Base-by-base conservation (phyloP, 176 grass and related monocot genomes). In the Elymus sibiricus region DNA sequence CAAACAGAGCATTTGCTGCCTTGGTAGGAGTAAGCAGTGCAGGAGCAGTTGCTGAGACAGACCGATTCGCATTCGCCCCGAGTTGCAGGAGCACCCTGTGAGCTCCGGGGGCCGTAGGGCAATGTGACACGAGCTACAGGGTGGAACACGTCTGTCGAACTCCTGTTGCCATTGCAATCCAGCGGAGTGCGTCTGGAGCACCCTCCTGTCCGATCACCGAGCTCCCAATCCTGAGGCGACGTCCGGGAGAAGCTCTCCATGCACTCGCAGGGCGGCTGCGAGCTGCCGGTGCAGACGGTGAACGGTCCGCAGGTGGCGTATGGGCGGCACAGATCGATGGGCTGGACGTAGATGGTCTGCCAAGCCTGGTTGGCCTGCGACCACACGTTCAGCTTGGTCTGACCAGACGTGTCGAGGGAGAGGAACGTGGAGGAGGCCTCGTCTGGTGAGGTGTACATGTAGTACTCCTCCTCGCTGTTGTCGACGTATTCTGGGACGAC, bases 281-380 rank as follows among this genome's bases (percentile, higher is more conserved):
- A 31, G 22, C 26, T 82, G 10, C 63, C 80, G 58, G 78, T 80
- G 65, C 89, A 91, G 37, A 29, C 79, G 27, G 74, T 81, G 39
- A 91, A 91, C 63, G 89, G 39, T 24, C 89, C 89, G 7, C 85
- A 91, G 27, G 79, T 64, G 39, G 71, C 74, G 22, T 76, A 87
- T 24, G 83, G 63, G 47, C 64, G 38, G 34, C 89, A 91, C 27
- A 40, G 73, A 12, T 34, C 13, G 51, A 17, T 73, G 1, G 89
- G 89, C n/a, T 81, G 74, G 61, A 70, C 28, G 65, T 28, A 78
- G 37, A 78, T 84, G 27, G 16, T 63, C 5, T 70, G 39, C 85
- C 89, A 87, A 28, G 51, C 28, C 46, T 82, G 62, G 11, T 12
- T n/a, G 15, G 17, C 11, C 32, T 86, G 69, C 15, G 61, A 73